Base-by-base conservation (phyloP, 805 yeast genomes). In the Candida nemodendra region DNA sequence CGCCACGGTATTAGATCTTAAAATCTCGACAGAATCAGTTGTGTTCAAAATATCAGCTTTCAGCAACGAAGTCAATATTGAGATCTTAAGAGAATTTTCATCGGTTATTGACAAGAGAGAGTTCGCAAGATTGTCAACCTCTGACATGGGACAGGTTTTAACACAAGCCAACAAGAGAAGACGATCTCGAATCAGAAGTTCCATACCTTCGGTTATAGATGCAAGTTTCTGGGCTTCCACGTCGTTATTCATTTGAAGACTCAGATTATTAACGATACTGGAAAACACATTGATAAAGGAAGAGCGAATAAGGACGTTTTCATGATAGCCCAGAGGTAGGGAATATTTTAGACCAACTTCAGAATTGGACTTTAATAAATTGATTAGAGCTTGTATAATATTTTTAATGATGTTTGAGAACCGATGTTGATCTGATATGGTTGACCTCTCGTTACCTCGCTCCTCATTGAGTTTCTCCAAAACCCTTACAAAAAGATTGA, bases 1-100 rank as follows among this genome's bases (percentile, higher is more conserved):
- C 22, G 93, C 84, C 25, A 87, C 83, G 36, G 90, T 81, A 57
- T 88, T 88, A 37, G 93, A 73, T 51, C 96, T 72, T 50, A 88
- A 69, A 21, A 88, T 77, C 53, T 85, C 93, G 21, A 84, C 76
- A 14, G 84, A 74, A 42, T 82, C 74, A 1, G 74, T 61, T 0
- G 85, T 78, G 19, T 64, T 68, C 34, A 65, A 56, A 16, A 88
- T 81, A 55, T 87, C 95, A 41, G 76, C 77, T 18, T 65, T 66
- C 14, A 87, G 66, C 32, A 84, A 61, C 8, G 72, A 68, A 2
- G 72, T 59, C 27, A 86, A 78, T 17, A 84, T 59, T 9, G 68
- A 60, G 44, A 37, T 64, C 47, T 59, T 67, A 50, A 26, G 64
- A 1, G 34, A 24, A 42, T 70, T 62, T 15, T 69, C 58, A 17